Percentiles rank a stretch among this genome's conserved stretches.
phyloP scores from a whole-genome alignment of 345 rosid genomes.

The Salix suchowensis region DNA sequence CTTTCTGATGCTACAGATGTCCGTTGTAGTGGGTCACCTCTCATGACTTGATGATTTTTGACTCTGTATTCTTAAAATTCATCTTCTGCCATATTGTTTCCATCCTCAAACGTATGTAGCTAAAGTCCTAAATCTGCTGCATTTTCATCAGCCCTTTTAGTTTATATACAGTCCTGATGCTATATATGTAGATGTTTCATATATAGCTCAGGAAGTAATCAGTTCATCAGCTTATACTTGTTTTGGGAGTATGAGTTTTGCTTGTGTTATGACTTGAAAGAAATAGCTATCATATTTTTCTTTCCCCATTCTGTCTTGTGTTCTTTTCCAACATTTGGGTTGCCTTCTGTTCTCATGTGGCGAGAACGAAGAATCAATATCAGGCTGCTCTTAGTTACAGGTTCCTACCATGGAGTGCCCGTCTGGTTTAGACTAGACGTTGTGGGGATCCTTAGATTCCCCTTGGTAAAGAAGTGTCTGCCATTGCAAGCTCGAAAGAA shows the following conservation, averaged over 20 bases:
- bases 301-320: background rate
- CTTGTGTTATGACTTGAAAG: background rate
- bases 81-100: constrained; percentile 9
- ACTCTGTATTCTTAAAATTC: background rate
- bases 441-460: too few relatives aligned
- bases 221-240: background rate
- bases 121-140: background rate
- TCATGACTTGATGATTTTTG: constrained; percentile 61
- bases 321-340: background rate
- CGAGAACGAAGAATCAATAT: too few relatives aligned
- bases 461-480: too few relatives aligned
- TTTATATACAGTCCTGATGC: constrained; percentile 6
- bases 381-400: too few relatives aligned
- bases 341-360: background rate
- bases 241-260: background rate
- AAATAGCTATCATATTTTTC: background rate
- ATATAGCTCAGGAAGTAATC: constrained; percentile 9
- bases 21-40: constrained; percentile 81
- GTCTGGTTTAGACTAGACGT: too few relatives aligned
- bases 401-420: too few relatives aligned
- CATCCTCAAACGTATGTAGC: background rate
- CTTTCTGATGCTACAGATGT: constrained; percentile 89
- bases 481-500: too few relatives aligned
- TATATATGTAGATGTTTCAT: constrained; percentile 1
- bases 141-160: constrained; percentile 5